These are phyloP conservation scores for Echinosophora koreensis DNA, from an alignment of 306 rosid species.

Conservation along the genomic window DNA sequence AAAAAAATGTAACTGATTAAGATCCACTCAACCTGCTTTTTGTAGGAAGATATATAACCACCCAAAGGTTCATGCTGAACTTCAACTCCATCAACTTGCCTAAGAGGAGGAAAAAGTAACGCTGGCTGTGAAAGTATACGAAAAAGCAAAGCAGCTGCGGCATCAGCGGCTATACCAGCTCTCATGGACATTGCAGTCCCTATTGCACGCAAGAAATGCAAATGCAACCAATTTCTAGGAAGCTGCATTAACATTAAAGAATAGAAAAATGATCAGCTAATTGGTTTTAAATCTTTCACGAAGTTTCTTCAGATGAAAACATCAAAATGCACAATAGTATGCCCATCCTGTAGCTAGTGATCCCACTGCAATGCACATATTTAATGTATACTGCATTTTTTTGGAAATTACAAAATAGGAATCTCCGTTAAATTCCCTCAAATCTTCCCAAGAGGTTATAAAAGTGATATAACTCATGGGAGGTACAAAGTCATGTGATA, in stretches of 20 bases:
- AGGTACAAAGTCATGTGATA: too few relatives aligned
- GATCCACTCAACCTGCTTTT: constrained; percentile 70
- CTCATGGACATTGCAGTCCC: constrained; percentile 99
- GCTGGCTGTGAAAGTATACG: constrained; percentile 98
- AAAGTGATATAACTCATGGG: too few relatives aligned
- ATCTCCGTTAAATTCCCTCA: too few relatives aligned
- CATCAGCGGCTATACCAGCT: constrained; percentile 96
- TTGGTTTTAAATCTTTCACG: constrained; percentile 32
- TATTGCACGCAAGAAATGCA: constrained; percentile 98
- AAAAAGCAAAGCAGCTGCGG: constrained; percentile 98
- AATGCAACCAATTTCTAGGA: constrained; percentile 99
- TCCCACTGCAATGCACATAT: constrained; percentile 21
- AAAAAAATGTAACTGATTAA: background rate
- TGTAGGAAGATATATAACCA: constrained; percentile 80
- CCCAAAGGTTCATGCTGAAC: constrained; percentile 84
- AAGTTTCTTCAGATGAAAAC: constrained; percentile 15
- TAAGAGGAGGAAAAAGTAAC: constrained; percentile 89
- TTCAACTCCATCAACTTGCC: constrained; percentile 95
- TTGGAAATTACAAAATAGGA: background rate
- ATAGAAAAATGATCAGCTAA: constrained; percentile 29
- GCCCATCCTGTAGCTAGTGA: constrained; percentile 18
- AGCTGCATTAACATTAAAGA: constrained; percentile 65
- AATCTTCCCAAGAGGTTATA: too few relatives aligned
- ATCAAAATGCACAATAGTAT: constrained; percentile 28
- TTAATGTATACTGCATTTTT: constrained; percentile 20